Evolutionary conservation across 306 rosid species (phyloP), one percentile per base, ranked within the genome.

Genomic region (Albizia julibrissin): DNA sequence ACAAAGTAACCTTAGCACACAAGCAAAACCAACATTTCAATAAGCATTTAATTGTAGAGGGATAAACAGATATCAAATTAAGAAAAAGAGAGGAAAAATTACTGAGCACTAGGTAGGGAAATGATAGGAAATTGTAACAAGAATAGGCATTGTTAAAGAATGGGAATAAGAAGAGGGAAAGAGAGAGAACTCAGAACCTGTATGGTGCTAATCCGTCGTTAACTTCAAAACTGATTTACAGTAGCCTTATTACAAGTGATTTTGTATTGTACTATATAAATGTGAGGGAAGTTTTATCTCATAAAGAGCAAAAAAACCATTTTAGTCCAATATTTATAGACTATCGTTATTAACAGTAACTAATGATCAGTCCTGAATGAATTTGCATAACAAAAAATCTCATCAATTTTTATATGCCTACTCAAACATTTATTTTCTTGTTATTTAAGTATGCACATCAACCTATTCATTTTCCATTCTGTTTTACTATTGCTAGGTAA

Each of bases 1-100:
- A 84, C 88, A 91, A 85, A 72, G 80, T 78, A 77, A 94, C 86
- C 98, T 94, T 80, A 50, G 44, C 66, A 80, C 49, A 71, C 58
- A 18, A 44, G 0, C n/a, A 61, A 65, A 80, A 24, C 42, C 59
- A 83, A 62, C 54, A 82, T 68, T 34, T 52, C 62, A 84, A 78
- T 68, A 73, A 86, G 77, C 77, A 82, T 21, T 34, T 0, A 7
- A 26, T 46, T 27, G 33, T 71, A 74, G 49, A 27, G 8, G 50
- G 39, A 82, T 42, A 70, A 64, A 70, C 62, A 72, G 46, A 58
- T 49, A 16, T 44, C 39, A 64, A 75, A 73, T 47, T 29, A 72
- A 61, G 61, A 72, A 62, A 44, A 44, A 37, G 3, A 44, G 16
- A 47, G 19, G 54, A 47, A 14, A 14, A 8, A 21, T 52, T 52